Evolutionary conservation across 2,329 filamentous ascomycete genomes (phyloP).

Genomic region (Pseudopyricularia javanii): DNA sequence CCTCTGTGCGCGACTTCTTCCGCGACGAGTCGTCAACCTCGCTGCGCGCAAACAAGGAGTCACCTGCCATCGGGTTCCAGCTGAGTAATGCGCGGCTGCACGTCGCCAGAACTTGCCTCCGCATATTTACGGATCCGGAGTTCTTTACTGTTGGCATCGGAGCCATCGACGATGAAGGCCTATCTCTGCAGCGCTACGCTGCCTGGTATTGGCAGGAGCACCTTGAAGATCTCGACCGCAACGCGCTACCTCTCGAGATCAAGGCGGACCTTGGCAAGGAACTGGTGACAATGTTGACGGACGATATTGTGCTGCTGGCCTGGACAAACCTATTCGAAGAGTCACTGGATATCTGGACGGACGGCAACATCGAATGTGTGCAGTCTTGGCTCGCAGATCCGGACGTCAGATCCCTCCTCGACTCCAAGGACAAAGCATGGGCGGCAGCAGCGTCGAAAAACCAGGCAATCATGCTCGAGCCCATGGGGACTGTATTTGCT

Average conservation of each 20-base stretch:
- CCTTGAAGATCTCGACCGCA: neutral
- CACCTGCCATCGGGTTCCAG: neutral
- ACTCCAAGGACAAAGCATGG: neutral
- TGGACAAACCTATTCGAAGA: conserved; percentile 4
- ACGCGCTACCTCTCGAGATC: neutral
- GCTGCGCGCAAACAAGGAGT: neutral
- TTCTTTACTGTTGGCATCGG: neutral
- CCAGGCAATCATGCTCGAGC: neutral
- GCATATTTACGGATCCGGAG: conserved; percentile 1
- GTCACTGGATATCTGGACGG: conserved; percentile 3
- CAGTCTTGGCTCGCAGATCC: neutral
- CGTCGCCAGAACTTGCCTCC: conserved; percentile 1
- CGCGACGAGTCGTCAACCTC: neutral
- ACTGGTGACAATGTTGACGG: neutral
- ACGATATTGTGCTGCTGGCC: conserved; percentile 1
- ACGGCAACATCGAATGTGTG: conserved; percentile 1
- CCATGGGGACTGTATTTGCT: neutral
- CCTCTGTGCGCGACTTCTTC: conserved; percentile 2
- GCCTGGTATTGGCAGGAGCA: conserved; percentile 4
- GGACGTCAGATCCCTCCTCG: neutral
- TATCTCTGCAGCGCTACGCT: conserved; percentile 1
- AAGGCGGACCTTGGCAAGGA: neutral
- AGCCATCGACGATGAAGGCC: neutral
- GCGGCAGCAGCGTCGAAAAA: neutral
- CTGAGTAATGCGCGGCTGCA: neutral